phyloP scores from a whole-genome alignment of 495 filamentous ascomycete genomes.

The Penicillium canescens region DNA sequence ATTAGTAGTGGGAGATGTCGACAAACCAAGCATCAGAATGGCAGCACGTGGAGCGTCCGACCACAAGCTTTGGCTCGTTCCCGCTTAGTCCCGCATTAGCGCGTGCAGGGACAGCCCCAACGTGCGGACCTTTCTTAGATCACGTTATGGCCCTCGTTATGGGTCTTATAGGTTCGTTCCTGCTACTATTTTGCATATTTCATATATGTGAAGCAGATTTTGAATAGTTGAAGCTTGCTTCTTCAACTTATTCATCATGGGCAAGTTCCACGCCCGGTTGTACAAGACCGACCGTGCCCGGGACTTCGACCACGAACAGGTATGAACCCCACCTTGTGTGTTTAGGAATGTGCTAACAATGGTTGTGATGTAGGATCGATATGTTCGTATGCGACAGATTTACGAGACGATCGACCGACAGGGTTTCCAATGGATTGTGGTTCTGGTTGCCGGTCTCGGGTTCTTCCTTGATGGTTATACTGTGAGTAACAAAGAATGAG shows the following conservation, averaged over 20 bases:
- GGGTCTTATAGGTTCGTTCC: not conserved
- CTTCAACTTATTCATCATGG: constrained; percentile 24
- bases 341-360: not conserved
- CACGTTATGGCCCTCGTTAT: not conserved
- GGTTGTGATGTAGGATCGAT: constrained; percentile 35
- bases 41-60: constrained; percentile 21
- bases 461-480: constrained; percentile 72
- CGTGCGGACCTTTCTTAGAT: not conserved
- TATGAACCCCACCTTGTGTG: constrained; percentile 9
- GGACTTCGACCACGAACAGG: constrained; percentile 52
- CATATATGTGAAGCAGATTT: not conserved
- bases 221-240: not conserved
- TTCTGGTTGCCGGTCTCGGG: constrained; percentile 62
- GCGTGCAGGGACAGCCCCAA: constrained; percentile 2
- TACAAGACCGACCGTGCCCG: constrained; percentile 51
- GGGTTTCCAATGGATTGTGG: constrained; percentile 47
- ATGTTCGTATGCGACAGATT: constrained; percentile 49
- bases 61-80: constrained; percentile 7
- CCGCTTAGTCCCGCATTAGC: constrained; percentile 1
- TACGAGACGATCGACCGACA: constrained; percentile 52
- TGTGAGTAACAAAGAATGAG: constrained; percentile 36
- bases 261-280: constrained; percentile 39
- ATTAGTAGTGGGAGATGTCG: not conserved
- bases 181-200: not conserved
- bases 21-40: constrained; percentile 9